These are phyloP conservation scores for Beta corolliflora DNA, from an alignment of 179 eudicot species.

Conservation along the genomic window DNA sequence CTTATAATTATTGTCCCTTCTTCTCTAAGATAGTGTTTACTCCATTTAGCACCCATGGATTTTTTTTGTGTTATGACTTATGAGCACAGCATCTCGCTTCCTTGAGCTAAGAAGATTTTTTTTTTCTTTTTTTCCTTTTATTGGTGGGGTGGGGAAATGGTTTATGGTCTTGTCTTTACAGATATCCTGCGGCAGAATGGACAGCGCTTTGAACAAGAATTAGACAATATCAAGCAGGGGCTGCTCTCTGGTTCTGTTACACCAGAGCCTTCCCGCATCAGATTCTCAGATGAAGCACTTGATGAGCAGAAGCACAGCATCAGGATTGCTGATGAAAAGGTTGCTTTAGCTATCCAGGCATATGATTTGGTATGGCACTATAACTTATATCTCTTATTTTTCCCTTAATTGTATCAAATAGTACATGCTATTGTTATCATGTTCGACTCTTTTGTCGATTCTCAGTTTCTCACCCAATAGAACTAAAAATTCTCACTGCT, in stretches of 20 bases:
- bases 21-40: background rate
- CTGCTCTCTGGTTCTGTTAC: conserved; percentile 57
- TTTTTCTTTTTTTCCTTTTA: background rate
- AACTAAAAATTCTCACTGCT: background rate
- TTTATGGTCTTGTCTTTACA: conserved; percentile 22
- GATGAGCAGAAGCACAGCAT: conserved; percentile 96
- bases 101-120: no score
- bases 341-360: conserved; percentile 86
- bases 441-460: background rate
- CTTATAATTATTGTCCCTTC: background rate
- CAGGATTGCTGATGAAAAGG: conserved; percentile 98
- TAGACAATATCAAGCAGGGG: conserved; percentile 68
- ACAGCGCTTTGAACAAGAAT: conserved; percentile 78
- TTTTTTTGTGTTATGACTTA: background rate
- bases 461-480: background rate
- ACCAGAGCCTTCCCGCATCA: conserved; percentile 63
- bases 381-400: conserved; percentile 3
- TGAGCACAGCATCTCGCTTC: background rate
- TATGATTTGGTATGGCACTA: conserved; percentile 86
- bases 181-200: conserved; percentile 83
- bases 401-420: background rate
- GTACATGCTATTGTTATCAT: background rate
- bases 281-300: conserved; percentile 82
- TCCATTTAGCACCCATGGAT: background rate
- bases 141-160: background rate